Percentiles rank a stretch among this genome's conserved stretches.
These are phyloP conservation scores for Beauveria asiatica DNA, from an alignment of 2,329 filamentous ascomycete genomes.

Conservation along the genomic window DNA sequence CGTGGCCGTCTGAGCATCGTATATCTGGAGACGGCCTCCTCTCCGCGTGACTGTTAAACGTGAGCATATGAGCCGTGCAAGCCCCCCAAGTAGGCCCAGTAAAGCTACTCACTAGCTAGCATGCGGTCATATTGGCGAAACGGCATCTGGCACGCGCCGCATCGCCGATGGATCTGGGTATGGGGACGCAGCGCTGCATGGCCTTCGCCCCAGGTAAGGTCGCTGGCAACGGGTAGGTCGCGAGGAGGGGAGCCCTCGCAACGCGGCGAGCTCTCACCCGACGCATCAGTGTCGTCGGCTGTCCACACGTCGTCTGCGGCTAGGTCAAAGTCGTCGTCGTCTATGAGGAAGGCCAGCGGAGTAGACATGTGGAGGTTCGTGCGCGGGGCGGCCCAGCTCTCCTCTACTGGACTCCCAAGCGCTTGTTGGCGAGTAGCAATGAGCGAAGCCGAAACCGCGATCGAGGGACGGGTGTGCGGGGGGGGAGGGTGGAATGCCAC, in stretches of 20 bases:
- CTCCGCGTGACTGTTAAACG: background rate
- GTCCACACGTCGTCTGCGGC: background rate
- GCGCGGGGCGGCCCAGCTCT: too few relatives aligned
- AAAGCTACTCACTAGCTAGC: background rate
- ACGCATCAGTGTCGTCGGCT: background rate
- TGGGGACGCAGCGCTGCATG: background rate
- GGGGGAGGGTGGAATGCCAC: background rate
- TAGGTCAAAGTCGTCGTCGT: background rate
- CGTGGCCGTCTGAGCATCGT: conserved; percentile 1
- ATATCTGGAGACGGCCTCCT: background rate
- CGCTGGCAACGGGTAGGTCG: background rate
- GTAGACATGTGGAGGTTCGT: background rate
- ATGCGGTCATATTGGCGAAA: conserved; percentile 4
- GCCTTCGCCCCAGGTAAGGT: background rate
- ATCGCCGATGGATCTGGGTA: conserved; percentile 5
- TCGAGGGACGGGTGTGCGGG: background rate
- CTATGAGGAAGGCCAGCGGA: background rate
- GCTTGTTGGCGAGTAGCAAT: background rate
- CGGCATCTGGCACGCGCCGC: conserved; percentile 3
- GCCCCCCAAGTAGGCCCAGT: background rate
- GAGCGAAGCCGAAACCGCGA: background rate
- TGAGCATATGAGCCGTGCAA: background rate
- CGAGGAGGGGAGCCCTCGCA: background rate
- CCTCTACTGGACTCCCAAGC: too few relatives aligned
- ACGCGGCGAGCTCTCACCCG: background rate